Conservation (phyloP, 371 early-diverging fungal species). For the Saksenaea vasiformis region DNA sequence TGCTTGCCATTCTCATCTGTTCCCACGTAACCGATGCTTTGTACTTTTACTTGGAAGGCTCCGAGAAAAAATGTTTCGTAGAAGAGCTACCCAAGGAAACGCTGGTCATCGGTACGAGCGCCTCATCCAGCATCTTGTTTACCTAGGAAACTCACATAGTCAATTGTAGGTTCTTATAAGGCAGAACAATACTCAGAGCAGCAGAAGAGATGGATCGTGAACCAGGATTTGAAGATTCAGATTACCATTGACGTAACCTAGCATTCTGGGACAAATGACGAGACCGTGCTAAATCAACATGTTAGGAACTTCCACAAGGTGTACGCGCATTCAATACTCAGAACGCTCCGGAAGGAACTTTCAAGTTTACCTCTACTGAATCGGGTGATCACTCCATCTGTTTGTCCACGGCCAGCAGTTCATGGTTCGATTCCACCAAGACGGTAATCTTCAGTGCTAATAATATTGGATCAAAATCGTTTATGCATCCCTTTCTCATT, state of each 20-base stretch:
- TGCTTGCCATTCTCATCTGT: conserved; percentile 15
- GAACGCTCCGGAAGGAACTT: conserved; percentile 71
- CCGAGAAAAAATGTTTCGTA: conserved; percentile 89
- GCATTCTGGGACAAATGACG: neutral
- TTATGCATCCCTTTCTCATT: neutral
- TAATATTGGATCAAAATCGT: neutral
- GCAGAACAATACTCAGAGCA: conserved; percentile 78
- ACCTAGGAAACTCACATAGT: neutral
- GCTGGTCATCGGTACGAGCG: conserved; percentile 70
- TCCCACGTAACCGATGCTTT: conserved; percentile 55
- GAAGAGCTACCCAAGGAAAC: conserved; percentile 94
- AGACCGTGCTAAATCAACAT: neutral
- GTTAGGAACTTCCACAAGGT: conserved; percentile 59
- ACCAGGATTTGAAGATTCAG: conserved; percentile 67
- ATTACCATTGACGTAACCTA: conserved; percentile 73
- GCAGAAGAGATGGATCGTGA: conserved; percentile 68
- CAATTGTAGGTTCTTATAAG: conserved; percentile 69
- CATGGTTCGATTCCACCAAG: conserved; percentile 62
- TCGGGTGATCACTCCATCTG: conserved; percentile 92
- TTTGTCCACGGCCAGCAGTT: conserved; percentile 58
- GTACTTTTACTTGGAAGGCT: conserved; percentile 90
- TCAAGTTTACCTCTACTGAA: conserved; percentile 86
- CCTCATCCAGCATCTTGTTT: neutral
- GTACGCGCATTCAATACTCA: conserved; percentile 73
- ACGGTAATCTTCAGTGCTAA: conserved; percentile 38